Conservation (phyloP, 192 early-diverging fungal species). For the Fimicolochytrium jonesii region DNA sequence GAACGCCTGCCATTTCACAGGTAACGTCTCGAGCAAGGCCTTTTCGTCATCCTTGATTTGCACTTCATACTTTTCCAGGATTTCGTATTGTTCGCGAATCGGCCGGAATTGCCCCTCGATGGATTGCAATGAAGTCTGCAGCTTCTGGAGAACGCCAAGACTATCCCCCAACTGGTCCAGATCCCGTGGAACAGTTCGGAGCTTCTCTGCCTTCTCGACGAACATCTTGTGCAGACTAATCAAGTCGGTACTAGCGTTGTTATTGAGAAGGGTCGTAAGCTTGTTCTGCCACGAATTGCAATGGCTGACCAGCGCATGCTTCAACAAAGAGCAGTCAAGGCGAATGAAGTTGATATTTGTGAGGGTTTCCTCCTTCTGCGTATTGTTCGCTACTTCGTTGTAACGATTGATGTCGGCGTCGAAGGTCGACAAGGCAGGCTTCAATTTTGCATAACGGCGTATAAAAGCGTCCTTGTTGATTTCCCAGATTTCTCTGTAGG, state of each 20-base stretch:
- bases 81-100: slow-evolving; percentile 58
- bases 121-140: slow-evolving; percentile 41
- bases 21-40: slow-evolving; percentile 40
- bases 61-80: slow-evolving; percentile 62
- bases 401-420: slow-evolving; percentile 65
- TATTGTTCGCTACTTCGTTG: slow-evolving; percentile 66
- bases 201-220: slow-evolving; percentile 42
- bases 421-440: slow-evolving; percentile 60
- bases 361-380: slow-evolving; percentile 64
- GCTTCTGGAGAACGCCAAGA: slow-evolving; percentile 42
- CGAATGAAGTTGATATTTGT: slow-evolving; percentile 62
- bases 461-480: slow-evolving; percentile 70
- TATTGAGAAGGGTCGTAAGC: slow-evolving; percentile 57
- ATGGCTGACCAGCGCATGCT: slow-evolving; percentile 59
- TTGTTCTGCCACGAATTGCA: slow-evolving; percentile 61
- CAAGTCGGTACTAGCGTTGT: slow-evolving; percentile 53
- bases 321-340: slow-evolving; percentile 55
- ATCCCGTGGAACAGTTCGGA: slow-evolving; percentile 45
- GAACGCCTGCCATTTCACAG: slow-evolving; percentile 40
- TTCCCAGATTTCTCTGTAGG: slow-evolving; percentile 66
- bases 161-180: slow-evolving; percentile 57
- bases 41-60: slow-evolving; percentile 56
- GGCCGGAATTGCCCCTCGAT: slow-evolving; percentile 58
- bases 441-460: slow-evolving; percentile 59
- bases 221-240: slow-evolving; percentile 55